phyloP scores from a whole-genome alignment of 106 monocot genomes.

The Triglochin maritima region DNA sequence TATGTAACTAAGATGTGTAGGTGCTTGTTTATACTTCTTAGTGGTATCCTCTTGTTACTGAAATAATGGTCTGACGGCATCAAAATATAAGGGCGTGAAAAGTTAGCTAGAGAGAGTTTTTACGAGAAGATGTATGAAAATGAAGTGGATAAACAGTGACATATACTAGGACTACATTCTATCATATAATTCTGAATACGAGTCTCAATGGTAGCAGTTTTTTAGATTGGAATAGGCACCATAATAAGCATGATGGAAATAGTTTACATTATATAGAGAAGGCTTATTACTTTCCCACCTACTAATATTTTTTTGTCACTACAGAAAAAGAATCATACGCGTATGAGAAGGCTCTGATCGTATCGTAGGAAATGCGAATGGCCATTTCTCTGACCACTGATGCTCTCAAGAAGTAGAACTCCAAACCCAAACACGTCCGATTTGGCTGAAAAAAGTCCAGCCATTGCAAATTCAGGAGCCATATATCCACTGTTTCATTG shows the following conservation, averaged over 20 bases:
- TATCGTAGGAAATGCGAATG: conserved; percentile 20
- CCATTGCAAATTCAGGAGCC: conserved; percentile 46
- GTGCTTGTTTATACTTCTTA: neutral
- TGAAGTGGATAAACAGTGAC: too few relatives aligned
- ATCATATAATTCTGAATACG: too few relatives aligned
- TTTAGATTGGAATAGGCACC: too few relatives aligned
- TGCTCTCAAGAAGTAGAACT: conserved; percentile 46
- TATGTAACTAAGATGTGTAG: neutral
- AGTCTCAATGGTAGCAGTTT: too few relatives aligned
- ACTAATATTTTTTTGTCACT: neutral
- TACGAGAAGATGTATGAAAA: conserved; percentile 20
- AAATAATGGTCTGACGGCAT: too few relatives aligned
- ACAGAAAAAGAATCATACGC: conserved; percentile 12
- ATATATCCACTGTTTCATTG: conserved; percentile 38
- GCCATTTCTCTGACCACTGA: conserved; percentile 43
- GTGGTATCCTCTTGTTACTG: too few relatives aligned
- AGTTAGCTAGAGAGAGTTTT: neutral
- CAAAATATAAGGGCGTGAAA: too few relatives aligned
- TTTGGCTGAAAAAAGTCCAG: conserved; percentile 39
- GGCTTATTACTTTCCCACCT: neutral
- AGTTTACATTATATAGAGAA: neutral
- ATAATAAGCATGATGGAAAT: neutral
- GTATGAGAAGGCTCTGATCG: conserved; percentile 30
- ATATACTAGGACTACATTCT: too few relatives aligned
- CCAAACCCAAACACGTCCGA: conserved; percentile 58